phyloP scores from a whole-genome alignment of 805 yeast genomes.

The Spathaspora passalidarum region DNA sequence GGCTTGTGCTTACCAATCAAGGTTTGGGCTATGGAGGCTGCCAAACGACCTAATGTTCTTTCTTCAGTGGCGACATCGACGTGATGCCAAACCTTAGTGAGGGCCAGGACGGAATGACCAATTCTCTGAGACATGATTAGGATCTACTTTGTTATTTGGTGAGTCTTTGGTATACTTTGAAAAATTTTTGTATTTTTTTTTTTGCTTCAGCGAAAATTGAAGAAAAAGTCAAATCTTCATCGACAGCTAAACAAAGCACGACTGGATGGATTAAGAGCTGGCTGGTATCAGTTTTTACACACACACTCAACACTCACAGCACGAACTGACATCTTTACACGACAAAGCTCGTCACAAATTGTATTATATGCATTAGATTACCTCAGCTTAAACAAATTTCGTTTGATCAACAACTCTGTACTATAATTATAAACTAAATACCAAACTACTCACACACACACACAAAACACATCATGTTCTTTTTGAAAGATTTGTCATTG shows the following conservation, averaged over 20 bases:
- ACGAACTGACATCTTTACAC: neutral
- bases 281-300: neutral
- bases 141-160: too few relatives aligned
- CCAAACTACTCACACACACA: neutral
- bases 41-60: slow-evolving; percentile 89
- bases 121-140: slow-evolving; percentile 30
- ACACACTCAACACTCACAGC: neutral
- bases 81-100: slow-evolving; percentile 92
- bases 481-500: slow-evolving; percentile 80
- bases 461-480: slow-evolving; percentile 29
- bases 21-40: slow-evolving; percentile 81
- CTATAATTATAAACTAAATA: too few relatives aligned
- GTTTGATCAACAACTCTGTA: too few relatives aligned
- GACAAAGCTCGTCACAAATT: neutral
- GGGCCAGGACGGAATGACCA: slow-evolving; percentile 60
- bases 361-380: neutral
- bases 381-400: too few relatives aligned
- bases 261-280: neutral
- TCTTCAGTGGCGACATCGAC: slow-evolving; percentile 82
- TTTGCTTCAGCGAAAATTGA: neutral
- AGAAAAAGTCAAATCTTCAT: slow-evolving; percentile 1
- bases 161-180: neutral
- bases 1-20: slow-evolving; percentile 99
- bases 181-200: slow-evolving; percentile 2
- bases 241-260: neutral